Percentiles rank a stretch among this genome's conserved stretches.
phyloP scores from a whole-genome alignment of 2,329 filamentous ascomycete species.

The Hawksworthiomyces lignivorus region DNA sequence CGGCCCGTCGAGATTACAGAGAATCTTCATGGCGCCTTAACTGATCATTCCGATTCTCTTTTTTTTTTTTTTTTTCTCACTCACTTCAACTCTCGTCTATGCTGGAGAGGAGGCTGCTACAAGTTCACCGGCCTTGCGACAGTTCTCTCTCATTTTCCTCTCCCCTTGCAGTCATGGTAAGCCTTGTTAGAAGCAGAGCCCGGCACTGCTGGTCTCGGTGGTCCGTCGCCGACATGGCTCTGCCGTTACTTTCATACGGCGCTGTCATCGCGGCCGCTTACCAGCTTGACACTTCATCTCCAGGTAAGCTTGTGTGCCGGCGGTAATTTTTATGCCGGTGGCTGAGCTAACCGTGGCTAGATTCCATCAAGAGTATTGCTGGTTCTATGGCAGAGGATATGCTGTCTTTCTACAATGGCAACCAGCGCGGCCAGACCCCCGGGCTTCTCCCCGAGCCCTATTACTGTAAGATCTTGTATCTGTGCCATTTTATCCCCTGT shows the following conservation, averaged over 20 bases:
- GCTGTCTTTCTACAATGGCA: conserved; percentile 36
- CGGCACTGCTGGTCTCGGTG: background rate
- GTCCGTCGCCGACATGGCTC: background rate
- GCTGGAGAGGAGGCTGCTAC: no score
- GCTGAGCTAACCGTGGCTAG: conserved; percentile 23
- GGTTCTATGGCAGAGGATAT: conserved; percentile 43
- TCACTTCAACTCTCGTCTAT: background rate
- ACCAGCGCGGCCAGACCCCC: conserved; percentile 41
- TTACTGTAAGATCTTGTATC: conserved; percentile 10
- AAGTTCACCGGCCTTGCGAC: no score
- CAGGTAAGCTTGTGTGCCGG: conserved; percentile 1
- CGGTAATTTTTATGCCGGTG: background rate
- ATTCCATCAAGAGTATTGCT: conserved; percentile 39
- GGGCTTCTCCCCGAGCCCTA: conserved; percentile 32
- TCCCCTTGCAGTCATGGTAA: background rate
- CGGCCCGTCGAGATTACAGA: no score
- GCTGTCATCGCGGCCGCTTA: conserved; percentile 5
- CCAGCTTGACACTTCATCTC: conserved; percentile 9
- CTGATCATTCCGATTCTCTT: background rate
- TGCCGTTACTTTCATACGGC: conserved; percentile 1
- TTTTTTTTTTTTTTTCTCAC: background rate
- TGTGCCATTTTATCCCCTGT: background rate
- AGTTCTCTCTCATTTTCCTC: background rate
- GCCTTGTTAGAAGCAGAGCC: background rate
- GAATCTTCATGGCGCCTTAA: background rate